Percentiles rank a stretch among this genome's conserved stretches.
phyloP scores from a whole-genome alignment of 2,329 filamentous ascomycete genomes.

The Claviceps sp. region DNA sequence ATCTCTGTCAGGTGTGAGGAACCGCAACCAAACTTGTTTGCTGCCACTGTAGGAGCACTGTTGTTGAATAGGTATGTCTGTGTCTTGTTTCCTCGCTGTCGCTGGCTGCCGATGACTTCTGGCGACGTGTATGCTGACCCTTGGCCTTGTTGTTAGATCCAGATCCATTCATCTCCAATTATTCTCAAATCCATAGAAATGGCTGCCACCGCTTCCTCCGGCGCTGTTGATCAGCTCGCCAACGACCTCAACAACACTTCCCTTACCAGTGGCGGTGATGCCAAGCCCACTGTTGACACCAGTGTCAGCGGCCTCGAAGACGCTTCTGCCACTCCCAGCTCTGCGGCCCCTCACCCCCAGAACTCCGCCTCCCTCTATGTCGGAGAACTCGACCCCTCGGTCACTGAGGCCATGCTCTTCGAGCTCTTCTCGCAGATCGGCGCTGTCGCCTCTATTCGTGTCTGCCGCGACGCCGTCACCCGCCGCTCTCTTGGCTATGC shows the following conservation, averaged over 20 bases:
- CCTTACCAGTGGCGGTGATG: constrained; percentile 55
- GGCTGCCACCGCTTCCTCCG: constrained; percentile 43
- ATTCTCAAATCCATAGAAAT: constrained; percentile 29
- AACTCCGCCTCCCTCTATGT: constrained; percentile 98
- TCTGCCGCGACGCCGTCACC: constrained; percentile 97
- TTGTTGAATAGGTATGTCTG: constrained; percentile 3
- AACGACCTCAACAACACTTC: constrained; percentile 61
- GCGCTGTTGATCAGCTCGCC: constrained; percentile 68
- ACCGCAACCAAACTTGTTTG: neutral
- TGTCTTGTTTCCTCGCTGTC: neutral
- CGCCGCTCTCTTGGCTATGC: constrained; percentile 97
- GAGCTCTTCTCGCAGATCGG: constrained; percentile 99
- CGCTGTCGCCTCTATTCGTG: constrained; percentile 96
- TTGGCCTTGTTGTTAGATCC: neutral
- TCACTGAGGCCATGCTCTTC: constrained; percentile 99
- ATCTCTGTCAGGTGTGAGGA: constrained; percentile 2
- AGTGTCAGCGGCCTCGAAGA: constrained; percentile 43
- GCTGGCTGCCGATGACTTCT: too few species aligned
- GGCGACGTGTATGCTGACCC: constrained; percentile 1
- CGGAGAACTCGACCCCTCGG: constrained; percentile 91
- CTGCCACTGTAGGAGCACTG: neutral
- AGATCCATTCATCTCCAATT: constrained; percentile 5
- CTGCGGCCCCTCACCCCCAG: constrained; percentile 65
- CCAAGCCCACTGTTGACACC: constrained; percentile 61
- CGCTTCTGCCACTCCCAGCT: constrained; percentile 57